Base-by-base conservation (phyloP, 2,329 filamentous ascomycete species). In the Ophiostoma pallidulum region DNA sequence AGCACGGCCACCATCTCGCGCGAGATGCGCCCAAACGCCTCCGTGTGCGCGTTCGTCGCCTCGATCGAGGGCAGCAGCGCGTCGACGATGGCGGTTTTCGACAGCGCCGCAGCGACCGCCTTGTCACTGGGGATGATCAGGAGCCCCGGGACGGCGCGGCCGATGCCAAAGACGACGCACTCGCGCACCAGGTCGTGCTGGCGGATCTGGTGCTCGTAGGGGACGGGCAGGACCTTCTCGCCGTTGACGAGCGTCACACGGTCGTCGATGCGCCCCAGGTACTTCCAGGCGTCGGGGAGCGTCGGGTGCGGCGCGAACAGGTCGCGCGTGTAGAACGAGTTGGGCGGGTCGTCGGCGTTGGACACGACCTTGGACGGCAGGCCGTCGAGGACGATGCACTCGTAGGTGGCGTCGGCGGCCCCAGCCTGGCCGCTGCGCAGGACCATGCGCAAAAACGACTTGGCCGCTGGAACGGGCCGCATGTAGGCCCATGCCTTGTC, bases 401-500 rank as follows among this genome's bases (percentile, higher is more conserved):
- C 53, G 59, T 64, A 69, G 48, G 59, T 49, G 47, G 31, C 36
- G 20, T n/a, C 19, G 10, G 4, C 2, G 6, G n/a, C n/a, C n/a
- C 32, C 41, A 6, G 8, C 22, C 14, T 65, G 54, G 6, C 61
- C 52, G 59, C 65, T 49, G 64, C 61, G 42, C 18, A 64, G 50
- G 28, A 54, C 51, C 60, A 58, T 61, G n/a, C 47, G 39, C 59
- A 56, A 63, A 39, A 53, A 66, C 46, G 66, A 64, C 4, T 64
- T 57, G 1, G 68, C 61, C 8, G 67, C 66, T 22, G 44, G 35
- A 26, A 46, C 44, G 14, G 41, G 41, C 12, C 70, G 69, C n/a
- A 80, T 60, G 52, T 80, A 83, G 55, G 79, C 74, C 80, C 79
- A 84, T 3, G 66, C 71, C 36, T 70, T 71, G 58, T 82, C 79